phyloP scores from a whole-genome alignment of 2,329 filamentous ascomycete genomes.

The Fusarium chuoi region DNA sequence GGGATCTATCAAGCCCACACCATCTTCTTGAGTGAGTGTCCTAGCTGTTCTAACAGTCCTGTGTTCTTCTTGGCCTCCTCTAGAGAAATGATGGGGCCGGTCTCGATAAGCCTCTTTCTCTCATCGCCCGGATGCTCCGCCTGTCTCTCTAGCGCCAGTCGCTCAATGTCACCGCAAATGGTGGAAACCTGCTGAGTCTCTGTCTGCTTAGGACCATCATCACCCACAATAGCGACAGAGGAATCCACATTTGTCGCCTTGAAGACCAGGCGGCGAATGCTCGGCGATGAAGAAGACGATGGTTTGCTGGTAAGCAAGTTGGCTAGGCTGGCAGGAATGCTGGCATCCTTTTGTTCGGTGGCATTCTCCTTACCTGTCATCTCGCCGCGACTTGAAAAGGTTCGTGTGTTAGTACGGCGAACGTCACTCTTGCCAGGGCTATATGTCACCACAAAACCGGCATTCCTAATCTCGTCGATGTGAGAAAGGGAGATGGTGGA shows the following conservation, averaged over 20 bases:
- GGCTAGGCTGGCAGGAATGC: conserved; percentile 50
- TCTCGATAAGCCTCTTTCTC: conserved; percentile 61
- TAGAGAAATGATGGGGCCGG: conserved; percentile 80
- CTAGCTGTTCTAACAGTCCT: conserved; percentile 84
- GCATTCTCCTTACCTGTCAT: conserved; percentile 41
- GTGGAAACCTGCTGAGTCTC: conserved; percentile 67
- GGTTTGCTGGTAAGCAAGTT: conserved; percentile 56
- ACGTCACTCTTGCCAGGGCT: conserved; percentile 76
- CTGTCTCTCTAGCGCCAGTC: conserved; percentile 66
- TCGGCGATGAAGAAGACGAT: conserved; percentile 12
- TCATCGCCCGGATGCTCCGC: conserved; percentile 55
- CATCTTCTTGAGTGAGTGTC: conserved; percentile 91
- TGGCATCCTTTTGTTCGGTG: conserved; percentile 33
- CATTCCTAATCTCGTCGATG: conserved; percentile 80
- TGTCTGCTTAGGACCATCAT: conserved; percentile 56
- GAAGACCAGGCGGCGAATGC: conserved; percentile 29
- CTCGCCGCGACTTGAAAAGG: conserved; percentile 67
- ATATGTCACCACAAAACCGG: conserved; percentile 86
- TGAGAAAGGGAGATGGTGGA: conserved; percentile 83
- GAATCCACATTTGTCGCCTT: conserved; percentile 56
- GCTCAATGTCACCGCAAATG: conserved; percentile 81
- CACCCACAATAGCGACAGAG: conserved; percentile 63
- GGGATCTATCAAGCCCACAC: conserved; percentile 73
- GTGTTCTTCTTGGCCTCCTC: conserved; percentile 89
- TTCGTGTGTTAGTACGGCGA: conserved; percentile 85